These are phyloP conservation scores for Kurtzmaniella quercitrusa DNA, from an alignment of 1,139 yeast species.

Conservation along the genomic window DNA sequence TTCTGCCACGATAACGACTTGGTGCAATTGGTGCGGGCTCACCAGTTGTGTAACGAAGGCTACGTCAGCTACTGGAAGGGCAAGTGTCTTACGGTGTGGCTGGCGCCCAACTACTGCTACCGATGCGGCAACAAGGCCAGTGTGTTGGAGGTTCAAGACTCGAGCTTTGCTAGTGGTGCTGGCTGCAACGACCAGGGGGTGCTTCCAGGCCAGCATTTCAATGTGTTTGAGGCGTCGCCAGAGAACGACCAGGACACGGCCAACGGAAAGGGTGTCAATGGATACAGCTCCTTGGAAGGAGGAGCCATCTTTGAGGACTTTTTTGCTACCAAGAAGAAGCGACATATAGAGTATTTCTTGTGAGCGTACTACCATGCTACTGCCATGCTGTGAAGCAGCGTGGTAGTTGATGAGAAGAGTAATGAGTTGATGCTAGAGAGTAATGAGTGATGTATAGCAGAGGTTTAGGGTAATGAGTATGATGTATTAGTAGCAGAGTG, in stretches of 20 bases:
- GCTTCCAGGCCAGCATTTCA: constrained; percentile 58
- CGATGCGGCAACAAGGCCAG: constrained; percentile 96
- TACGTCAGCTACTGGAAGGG: constrained; percentile 90
- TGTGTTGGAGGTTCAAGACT: constrained; percentile 64
- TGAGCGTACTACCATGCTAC: too few relatives aligned
- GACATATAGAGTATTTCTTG: constrained; percentile 68
- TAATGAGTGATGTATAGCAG: too few relatives aligned
- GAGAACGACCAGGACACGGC: constrained; percentile 57
- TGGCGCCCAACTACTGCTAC: constrained; percentile 96
- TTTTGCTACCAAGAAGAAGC: constrained; percentile 24
- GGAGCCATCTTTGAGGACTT: constrained; percentile 21
- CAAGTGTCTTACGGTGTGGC: constrained; percentile 92
- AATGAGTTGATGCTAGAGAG: too few relatives aligned
- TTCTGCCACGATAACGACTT: constrained; percentile 76
- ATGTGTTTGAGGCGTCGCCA: constrained; percentile 96
- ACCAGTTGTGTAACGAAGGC: constrained; percentile 94
- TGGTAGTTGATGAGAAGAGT: too few relatives aligned
- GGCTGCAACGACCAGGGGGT: constrained; percentile 19
- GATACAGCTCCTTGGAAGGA: constrained; percentile 15
- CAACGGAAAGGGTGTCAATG: constrained; percentile 41
- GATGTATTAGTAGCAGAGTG: too few relatives aligned
- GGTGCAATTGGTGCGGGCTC: constrained; percentile 86
- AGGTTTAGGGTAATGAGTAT: too few relatives aligned
- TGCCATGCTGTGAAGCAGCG: too few relatives aligned
- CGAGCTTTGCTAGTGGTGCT: constrained; percentile 23